phyloP scores from a whole-genome alignment of 2,329 filamentous ascomycete species.

The Exophiala calicioides region DNA sequence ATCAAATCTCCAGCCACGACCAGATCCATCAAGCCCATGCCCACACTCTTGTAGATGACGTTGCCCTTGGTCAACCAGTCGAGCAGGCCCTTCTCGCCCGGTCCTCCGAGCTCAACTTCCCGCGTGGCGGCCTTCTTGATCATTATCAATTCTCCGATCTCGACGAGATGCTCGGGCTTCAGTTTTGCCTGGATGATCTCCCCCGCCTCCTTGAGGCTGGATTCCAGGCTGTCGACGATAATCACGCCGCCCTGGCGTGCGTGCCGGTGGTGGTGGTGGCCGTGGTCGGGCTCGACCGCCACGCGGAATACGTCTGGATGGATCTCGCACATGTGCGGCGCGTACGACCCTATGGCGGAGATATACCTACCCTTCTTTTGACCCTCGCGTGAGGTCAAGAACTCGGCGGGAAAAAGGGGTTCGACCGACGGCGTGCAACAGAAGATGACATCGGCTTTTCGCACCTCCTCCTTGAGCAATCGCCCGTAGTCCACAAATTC shows the following conservation, averaged over 20 bases:
- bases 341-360: constrained; percentile 53
- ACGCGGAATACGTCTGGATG: constrained; percentile 73
- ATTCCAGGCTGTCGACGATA: constrained; percentile 70
- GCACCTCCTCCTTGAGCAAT: constrained; percentile 69
- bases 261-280: constrained; percentile 51
- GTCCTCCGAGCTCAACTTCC: constrained; percentile 38
- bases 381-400: constrained; percentile 64
- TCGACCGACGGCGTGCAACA: constrained; percentile 77
- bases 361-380: constrained; percentile 48
- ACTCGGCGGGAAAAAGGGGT: constrained; percentile 72
- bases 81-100: constrained; percentile 47
- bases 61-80: constrained; percentile 65
- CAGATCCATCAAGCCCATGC: constrained; percentile 68
- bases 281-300: constrained; percentile 51
- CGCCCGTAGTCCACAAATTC: constrained; percentile 69
- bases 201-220: constrained; percentile 78
- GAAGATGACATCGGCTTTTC: constrained; percentile 76
- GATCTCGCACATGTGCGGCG: constrained; percentile 77
- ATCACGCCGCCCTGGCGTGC: constrained; percentile 61
- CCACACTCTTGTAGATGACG: constrained; percentile 70
- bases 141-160: constrained; percentile 79
- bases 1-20: constrained; percentile 63
- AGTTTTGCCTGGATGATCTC: constrained; percentile 81
- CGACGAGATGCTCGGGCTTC: constrained; percentile 73
- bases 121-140: constrained; percentile 54